A percentile compares a stretch with the other conserved stretches of the same genome.
Evolutionary conservation across 306 rosid genomes (phyloP).

Genomic region (Cucumis cinereus): DNA sequence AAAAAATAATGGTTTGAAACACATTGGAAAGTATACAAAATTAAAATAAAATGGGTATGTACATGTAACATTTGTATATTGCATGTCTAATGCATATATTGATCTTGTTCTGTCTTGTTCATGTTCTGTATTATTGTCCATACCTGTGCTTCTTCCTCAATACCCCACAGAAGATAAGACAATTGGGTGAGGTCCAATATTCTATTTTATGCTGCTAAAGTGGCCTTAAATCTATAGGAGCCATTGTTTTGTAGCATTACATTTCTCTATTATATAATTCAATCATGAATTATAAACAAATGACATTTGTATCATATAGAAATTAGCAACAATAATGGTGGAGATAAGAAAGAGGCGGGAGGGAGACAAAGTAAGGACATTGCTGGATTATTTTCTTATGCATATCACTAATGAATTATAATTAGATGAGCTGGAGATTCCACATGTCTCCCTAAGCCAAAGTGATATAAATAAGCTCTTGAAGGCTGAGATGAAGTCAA

Average conservation of each 20-base stretch:
- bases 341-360: background rate
- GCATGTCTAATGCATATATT: background rate
- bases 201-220: background rate
- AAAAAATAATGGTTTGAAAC: background rate
- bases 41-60: too few species aligned
- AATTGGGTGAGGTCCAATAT: background rate
- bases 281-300: background rate
- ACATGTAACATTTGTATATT: background rate
- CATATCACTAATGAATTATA: background rate
- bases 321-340: background rate
- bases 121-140: background rate
- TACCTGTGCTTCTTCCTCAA: background rate
- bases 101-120: background rate
- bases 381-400: background rate
- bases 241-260: background rate
- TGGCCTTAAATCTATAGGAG: too few species aligned
- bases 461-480: background rate
- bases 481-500: background rate
- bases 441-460: background rate
- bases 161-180: background rate
- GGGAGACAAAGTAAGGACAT: conserved; percentile 13
- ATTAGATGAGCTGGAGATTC: conserved; percentile 5
- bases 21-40: background rate
- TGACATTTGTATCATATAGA: background rate
- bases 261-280: background rate